These are phyloP conservation scores for Zymoseptoria tritici DNA, from an alignment of 2,329 filamentous ascomycete genomes.

Conservation along the genomic window DNA sequence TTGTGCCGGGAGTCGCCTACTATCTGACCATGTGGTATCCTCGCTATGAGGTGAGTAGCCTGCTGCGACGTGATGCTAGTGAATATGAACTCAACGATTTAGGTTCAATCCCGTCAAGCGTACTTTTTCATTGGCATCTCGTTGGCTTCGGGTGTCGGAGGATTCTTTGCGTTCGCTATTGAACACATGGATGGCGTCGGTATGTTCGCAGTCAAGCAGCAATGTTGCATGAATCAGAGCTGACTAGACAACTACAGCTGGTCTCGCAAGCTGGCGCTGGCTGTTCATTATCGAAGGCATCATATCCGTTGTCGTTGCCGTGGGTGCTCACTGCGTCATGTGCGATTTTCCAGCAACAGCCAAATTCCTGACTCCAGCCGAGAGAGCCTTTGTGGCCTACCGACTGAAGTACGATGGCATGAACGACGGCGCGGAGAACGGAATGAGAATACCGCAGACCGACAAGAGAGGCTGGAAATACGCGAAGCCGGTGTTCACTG, in stretches of 20 bases:
- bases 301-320: conserved; percentile 43
- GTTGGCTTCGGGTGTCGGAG: conserved; percentile 46
- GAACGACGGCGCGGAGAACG: conserved; percentile 1
- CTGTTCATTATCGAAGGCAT: conserved; percentile 53
- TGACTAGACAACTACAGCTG: background rate
- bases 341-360: conserved; percentile 46
- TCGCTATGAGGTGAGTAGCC: conserved; percentile 28
- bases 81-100: conserved; percentile 30
- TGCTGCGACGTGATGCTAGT: background rate
- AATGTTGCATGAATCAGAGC: background rate
- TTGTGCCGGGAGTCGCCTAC: conserved; percentile 25
- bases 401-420: conserved; percentile 16
- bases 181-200: conserved; percentile 28
- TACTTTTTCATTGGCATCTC: conserved; percentile 43
- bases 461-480: conserved; percentile 30
- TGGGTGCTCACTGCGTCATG: conserved; percentile 47
- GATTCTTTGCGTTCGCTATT: conserved; percentile 47
- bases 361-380: conserved; percentile 36
- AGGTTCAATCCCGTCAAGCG: conserved; percentile 36
- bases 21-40: conserved; percentile 43
- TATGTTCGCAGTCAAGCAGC: background rate
- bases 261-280: conserved; percentile 8
- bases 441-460: conserved; percentile 11
- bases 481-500: conserved; percentile 36
- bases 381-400: conserved; percentile 15